These are phyloP conservation scores for Colletotrichum sp. DNA, from an alignment of 2,329 filamentous ascomycete genomes.

Conservation along the genomic window DNA sequence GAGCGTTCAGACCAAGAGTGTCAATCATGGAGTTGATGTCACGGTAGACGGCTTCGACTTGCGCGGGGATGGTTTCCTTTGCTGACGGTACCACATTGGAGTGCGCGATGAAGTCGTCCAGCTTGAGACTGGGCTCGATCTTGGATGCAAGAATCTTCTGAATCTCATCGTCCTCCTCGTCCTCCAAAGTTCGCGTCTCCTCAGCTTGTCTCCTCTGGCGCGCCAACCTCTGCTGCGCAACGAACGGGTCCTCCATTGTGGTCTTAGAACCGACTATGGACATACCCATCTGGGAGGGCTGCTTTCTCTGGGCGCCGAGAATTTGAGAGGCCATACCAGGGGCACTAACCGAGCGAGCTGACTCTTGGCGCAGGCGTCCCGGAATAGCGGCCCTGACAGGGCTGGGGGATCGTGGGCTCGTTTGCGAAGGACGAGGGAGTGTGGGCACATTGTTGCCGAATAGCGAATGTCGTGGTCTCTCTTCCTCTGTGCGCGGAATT, in stretches of 20 bases:
- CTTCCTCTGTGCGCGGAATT: conserved; percentile 51
- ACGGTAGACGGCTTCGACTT: conserved; percentile 72
- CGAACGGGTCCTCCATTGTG: conserved; percentile 48
- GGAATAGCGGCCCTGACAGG: conserved; percentile 67
- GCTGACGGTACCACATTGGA: conserved; percentile 57
- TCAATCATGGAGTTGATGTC: conserved; percentile 96
- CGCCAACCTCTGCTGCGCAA: conserved; percentile 55
- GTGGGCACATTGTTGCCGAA: conserved; percentile 62
- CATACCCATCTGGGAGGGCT: conserved; percentile 38
- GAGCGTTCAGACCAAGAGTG: conserved; percentile 82
- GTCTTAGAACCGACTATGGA: conserved; percentile 45
- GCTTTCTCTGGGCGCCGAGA: conserved; percentile 43
- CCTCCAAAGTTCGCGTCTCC: conserved; percentile 61
- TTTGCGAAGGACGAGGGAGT: conserved; percentile 58
- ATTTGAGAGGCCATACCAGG: conserved; percentile 64
- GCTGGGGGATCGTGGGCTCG: conserved; percentile 75
- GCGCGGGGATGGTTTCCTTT: conserved; percentile 63
- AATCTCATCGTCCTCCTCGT: conserved; percentile 74
- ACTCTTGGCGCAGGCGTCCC: conserved; percentile 52
- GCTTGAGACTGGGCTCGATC: conserved; percentile 62
- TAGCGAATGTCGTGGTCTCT: conserved; percentile 45
- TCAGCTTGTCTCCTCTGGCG: conserved; percentile 62
- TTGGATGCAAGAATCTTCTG: conserved; percentile 66
- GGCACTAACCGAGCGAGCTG: conserved; percentile 63
- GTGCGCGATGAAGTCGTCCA: conserved; percentile 73